Base-by-base conservation (phyloP, 108 stramenopile genomes). In the Skeletonema potamos region DNA sequence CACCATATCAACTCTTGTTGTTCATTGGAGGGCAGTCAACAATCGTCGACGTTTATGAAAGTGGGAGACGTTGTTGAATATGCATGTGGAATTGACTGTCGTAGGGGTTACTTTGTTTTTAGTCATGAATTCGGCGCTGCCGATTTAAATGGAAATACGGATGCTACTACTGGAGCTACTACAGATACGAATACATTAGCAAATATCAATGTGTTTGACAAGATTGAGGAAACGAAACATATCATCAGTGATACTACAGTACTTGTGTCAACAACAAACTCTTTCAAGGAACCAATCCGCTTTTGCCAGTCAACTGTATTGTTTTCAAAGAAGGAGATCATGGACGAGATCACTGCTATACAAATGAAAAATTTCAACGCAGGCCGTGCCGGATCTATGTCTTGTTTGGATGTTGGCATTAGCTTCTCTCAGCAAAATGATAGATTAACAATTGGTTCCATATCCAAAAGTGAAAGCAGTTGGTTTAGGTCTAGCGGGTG, bases 61-160 rank as follows among this genome's bases (percentile, higher is more conserved):
- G 30, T 44, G 59, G 68, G 68, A 26, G 68, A 68, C 24, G 59
- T 68, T 17, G 61, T 68, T 61, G 59, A 68, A 28, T 68, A 43
- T 68, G 60, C 39, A 9, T 63, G 39, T 30, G 68, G 62, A 27
- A 39, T 62, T 2, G 68, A 68, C 39, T 68, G 68, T 44, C 61
- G 60, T 18, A 22, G 28, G 29, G 66, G 66, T 11, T 26, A 5
- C 17, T 5, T 32, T 8, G 22, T 10, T 37, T 24, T 7, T 0
- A 67, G n/a, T n/a, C n/a, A 57, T 17, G 32, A 63, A 15, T 6
- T n/a, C 8, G 20, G 41, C 10, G 41, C 20, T 63, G 41, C 30
- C 33, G 34, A 27, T 27, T 39, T 27, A 15, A 36, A 22, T 44
- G 7, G 7, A 6, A 18, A n/a, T 2, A 9, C 17, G 4, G 39